Conservation (phyloP, 179 eudicot genomes). For the Beta corolliflora region DNA sequence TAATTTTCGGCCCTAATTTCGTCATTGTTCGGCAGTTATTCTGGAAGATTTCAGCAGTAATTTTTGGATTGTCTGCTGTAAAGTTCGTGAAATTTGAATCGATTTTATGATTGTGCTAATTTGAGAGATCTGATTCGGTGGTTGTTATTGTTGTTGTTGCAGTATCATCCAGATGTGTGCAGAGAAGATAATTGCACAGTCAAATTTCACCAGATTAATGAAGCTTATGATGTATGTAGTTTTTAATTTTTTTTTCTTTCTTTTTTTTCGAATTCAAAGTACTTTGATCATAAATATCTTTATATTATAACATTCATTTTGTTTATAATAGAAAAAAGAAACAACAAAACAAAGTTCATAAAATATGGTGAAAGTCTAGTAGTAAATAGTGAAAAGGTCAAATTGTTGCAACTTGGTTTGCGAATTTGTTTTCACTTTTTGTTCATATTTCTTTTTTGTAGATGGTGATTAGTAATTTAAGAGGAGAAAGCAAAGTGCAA, state of each 20-base stretch:
- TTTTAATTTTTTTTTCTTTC: background rate
- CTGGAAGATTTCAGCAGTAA: background rate
- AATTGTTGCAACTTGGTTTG: too few relatives aligned
- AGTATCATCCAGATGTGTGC: slow-evolving; percentile 97
- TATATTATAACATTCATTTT: too few relatives aligned
- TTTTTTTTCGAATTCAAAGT: background rate
- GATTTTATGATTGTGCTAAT: background rate
- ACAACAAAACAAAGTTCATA: too few relatives aligned
- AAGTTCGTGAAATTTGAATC: background rate
- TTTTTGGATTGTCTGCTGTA: background rate
- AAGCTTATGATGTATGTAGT: slow-evolving; percentile 78
- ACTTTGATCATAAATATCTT: too few relatives aligned
- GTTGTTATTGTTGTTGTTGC: slow-evolving; percentile 18
- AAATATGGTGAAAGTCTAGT: too few relatives aligned
- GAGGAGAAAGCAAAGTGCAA: slow-evolving; percentile 40
- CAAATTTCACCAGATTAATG: slow-evolving; percentile 68
- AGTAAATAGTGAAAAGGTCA: too few relatives aligned
- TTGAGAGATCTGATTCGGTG: background rate
- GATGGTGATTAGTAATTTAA: slow-evolving; percentile 52
- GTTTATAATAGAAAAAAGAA: too few relatives aligned
- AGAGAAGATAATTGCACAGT: slow-evolving; percentile 63
- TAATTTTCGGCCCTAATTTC: background rate
- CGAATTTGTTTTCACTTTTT: background rate
- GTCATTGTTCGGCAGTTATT: background rate
- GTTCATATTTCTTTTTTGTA: slow-evolving; percentile 11